These are phyloP conservation scores for Mycena galericulata DNA, from an alignment of 768 basidiomycete genomes.

Conservation along the genomic window DNA sequence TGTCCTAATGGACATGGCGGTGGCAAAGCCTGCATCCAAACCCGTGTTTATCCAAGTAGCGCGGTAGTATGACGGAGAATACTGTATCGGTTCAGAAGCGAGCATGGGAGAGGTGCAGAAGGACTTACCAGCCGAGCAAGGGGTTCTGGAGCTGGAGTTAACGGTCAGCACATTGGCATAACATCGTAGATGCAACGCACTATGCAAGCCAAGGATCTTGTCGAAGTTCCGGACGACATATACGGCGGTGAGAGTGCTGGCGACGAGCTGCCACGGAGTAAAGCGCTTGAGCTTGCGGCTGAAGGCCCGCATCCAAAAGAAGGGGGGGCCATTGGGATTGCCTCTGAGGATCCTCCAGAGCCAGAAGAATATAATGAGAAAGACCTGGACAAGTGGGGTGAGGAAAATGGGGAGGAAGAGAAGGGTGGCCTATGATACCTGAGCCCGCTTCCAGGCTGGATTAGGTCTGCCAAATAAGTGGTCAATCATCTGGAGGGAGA, in stretches of 20 bases:
- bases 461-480: constrained; percentile 90
- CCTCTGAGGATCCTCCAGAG: constrained; percentile 81
- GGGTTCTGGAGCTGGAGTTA: constrained; percentile 86
- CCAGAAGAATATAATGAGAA: constrained; percentile 94
- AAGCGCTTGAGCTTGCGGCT: constrained; percentile 78
- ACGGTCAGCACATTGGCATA: constrained; percentile 7
- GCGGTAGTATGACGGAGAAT: constrained; percentile 93
- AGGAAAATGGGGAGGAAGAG: constrained; percentile 2
- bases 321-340: constrained; percentile 69
- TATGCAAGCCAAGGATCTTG: constrained; percentile 83
- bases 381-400: constrained; percentile 66
- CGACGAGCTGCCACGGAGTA: constrained; percentile 96
- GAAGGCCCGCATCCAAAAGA: constrained; percentile 70
- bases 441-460: constrained; percentile 90
- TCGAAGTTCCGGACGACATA: constrained; percentile 90
- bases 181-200: constrained; percentile 56
- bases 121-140: constrained; percentile 83
- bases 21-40: constrained; percentile 97
- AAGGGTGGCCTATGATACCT: constrained; percentile 62
- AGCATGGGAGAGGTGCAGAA: not conserved
- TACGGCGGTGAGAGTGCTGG: constrained; percentile 85
- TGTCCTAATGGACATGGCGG: constrained; percentile 92
- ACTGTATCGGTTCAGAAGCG: constrained; percentile 60
- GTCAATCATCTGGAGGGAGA: constrained; percentile 95
- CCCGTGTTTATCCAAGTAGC: constrained; percentile 96